Evolutionary conservation across 305 asterid species (phyloP), one percentile per base, ranked within the genome.

Genomic region (Fraxinus dipetala): DNA sequence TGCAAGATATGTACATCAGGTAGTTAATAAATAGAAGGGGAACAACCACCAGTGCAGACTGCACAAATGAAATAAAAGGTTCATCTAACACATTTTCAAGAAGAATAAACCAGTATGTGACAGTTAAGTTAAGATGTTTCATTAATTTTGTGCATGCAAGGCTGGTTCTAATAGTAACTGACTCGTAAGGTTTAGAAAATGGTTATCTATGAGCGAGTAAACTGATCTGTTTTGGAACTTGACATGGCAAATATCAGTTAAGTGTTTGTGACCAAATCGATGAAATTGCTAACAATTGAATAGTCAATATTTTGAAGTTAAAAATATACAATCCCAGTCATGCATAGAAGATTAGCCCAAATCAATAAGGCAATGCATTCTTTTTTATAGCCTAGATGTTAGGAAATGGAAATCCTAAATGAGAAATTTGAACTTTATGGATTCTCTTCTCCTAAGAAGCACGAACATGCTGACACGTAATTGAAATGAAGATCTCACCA

Each of bases 401-500:
- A n/a, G 24, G 63, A 14, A 48, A 48, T 54, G 63, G n/a, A 51
- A 51, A 54, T 54, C 22, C n/a, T 1, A 20, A 54, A 54, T 54
- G 24, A 54, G 24, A 54, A 54, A 54, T 54, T 16, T n/a, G 10
- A 54, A 54, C 24, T 16, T 54, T 5, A 54, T 54, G 63, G 24
- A 54, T 54, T 54, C 63, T 54, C 63, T 54, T 54, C 24, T 54
- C 63, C 63, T 5, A n/a, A 1, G 63, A 54, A 54, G 8, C 3
- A 0, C 3, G 9, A 54, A n/a, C 63, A 54, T 4, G 9, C 22
- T n/a, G 63, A 54, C 63, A 16, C 3, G 9, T n/a, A 59, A 51
- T 48, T 38, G 28, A 54, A 48, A 81, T 22, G 79, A 77, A 72
- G 28, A 78, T 78, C 97, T 90, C 89, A 96, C 99, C 56, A 98